These are phyloP conservation scores for Asterochloris sp. DNA, from an alignment of 139 green algal genomes.

Conservation along the genomic window DNA sequence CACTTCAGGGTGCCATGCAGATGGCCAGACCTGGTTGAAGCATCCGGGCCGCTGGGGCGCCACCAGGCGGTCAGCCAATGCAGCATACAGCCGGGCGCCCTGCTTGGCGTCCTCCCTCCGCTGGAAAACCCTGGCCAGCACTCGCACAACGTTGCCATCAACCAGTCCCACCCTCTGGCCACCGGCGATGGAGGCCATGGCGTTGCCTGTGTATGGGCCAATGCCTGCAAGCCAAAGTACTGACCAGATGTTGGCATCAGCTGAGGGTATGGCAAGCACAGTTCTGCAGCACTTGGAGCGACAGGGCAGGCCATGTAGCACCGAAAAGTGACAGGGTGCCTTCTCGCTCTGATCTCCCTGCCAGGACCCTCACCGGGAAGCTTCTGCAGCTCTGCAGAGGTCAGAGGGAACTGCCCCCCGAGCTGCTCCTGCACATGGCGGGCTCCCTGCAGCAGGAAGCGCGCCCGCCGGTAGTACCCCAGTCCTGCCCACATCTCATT, in stretches of 20 bases:
- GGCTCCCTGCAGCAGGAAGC: slow-evolving; percentile 87
- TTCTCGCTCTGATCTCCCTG: no score
- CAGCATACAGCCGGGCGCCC: slow-evolving; percentile 25
- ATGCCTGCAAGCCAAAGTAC: slow-evolving; percentile 51
- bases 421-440: slow-evolving; percentile 65
- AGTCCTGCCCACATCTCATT: slow-evolving; percentile 91
- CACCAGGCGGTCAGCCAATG: slow-evolving; percentile 60
- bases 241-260: background rate
- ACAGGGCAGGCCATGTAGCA: no score
- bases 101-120: slow-evolving; percentile 28
- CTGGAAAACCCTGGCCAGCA: slow-evolving; percentile 62
- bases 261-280: background rate
- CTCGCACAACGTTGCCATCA: slow-evolving; percentile 93
- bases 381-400: slow-evolving; percentile 56
- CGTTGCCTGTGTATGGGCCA: slow-evolving; percentile 83
- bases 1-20: background rate
- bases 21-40: slow-evolving; percentile 82
- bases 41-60: slow-evolving; percentile 72
- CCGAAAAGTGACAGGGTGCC: no score
- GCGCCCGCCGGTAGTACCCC: slow-evolving; percentile 95
- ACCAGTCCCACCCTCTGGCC: slow-evolving; percentile 67
- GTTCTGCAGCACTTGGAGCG: background rate
- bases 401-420: slow-evolving; percentile 66
- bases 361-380: slow-evolving; percentile 56
- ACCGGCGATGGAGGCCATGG: slow-evolving; percentile 90